Evolutionary conservation across 1,284 basidiomycete genomes (phyloP).

Genomic region (Rhodotorula sp.): DNA sequence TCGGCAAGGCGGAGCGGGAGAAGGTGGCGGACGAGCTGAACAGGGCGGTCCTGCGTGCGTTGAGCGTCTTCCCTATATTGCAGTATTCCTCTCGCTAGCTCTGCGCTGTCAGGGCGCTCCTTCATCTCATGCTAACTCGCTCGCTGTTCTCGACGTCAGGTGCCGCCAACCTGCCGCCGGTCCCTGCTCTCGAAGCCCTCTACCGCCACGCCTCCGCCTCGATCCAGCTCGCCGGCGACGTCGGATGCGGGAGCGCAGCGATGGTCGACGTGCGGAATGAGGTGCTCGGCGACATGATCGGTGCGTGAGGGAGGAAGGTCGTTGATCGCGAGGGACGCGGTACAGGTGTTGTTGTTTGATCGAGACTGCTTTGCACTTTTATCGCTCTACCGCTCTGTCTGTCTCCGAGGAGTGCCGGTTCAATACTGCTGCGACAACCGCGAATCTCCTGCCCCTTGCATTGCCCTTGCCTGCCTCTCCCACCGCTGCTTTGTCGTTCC

Average conservation of each 20-base stretch:
- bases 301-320: too few relatives aligned
- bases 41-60: constrained; percentile 71
- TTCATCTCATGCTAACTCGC: background rate
- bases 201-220: constrained; percentile 68
- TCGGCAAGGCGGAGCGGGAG: constrained; percentile 1
- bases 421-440: too few relatives aligned
- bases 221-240: constrained; percentile 63
- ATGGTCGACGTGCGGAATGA: constrained; percentile 73
- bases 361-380: too few relatives aligned
- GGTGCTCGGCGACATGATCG: constrained; percentile 48
- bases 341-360: too few relatives aligned
- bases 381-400: too few relatives aligned
- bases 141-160: constrained; percentile 53
- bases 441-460: too few relatives aligned
- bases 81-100: background rate
- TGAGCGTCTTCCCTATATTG: background rate
- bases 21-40: constrained; percentile 72
- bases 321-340: too few relatives aligned
- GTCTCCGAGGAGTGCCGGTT: too few relatives aligned
- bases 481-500: too few relatives aligned
- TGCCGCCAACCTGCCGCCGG: constrained; percentile 68
- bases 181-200: constrained; percentile 67
- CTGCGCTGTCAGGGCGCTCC: background rate
- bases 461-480: too few relatives aligned
- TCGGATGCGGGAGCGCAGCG: constrained; percentile 69